Evolutionary conservation across 306 rosid species (phyloP), one percentile per base, ranked within the genome.

Genomic region (Pachyrhizus erosus): DNA sequence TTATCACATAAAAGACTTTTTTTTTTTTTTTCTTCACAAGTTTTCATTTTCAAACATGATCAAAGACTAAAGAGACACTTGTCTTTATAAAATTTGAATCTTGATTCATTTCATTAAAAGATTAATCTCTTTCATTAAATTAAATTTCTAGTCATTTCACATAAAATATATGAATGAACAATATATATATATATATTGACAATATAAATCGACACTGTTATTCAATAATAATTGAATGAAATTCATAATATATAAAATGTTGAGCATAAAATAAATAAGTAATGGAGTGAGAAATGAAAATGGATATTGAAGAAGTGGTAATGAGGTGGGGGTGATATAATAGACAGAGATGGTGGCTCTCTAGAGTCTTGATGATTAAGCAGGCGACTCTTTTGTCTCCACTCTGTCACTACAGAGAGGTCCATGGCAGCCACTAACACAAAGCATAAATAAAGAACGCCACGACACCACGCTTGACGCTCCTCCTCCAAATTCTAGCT

Each of bases 311-410:
- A 39, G 62, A 55, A 9, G 27, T 14, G 43, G 54, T 42, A 29
- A 12, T 15, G 79, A 58, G 68, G 82, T 70, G 74, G 78, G 77
- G 57, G 40, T 48, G 58, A 43, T 52, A 29, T 73, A 33, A 46
- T 52, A 17, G 58, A 61, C 71, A 18, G 65, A 55, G 51, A 76
- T 70, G 69, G 82, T 54, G 55, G 79, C 54, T 79, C 57, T 80
- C 12, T 72, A 49, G 77, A 72, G 80, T 20, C 5, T 84, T 85
- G 83, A 90, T 90, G 94, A 90, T 92, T 80, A 84, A 86, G 70
- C 11, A 40, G 84, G 89, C 7, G 92, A 89, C 93, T 72, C 91
- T 81, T 89, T 92, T 88, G 89, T 89, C 89, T 82, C 92, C 93
- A 90, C 93, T 86, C 84, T 81, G 31, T 68, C 39, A 76, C 74